These are phyloP conservation scores for Ophiorrhiza pumila DNA, from an alignment of 257 asterid genomes.

Conservation along the genomic window DNA sequence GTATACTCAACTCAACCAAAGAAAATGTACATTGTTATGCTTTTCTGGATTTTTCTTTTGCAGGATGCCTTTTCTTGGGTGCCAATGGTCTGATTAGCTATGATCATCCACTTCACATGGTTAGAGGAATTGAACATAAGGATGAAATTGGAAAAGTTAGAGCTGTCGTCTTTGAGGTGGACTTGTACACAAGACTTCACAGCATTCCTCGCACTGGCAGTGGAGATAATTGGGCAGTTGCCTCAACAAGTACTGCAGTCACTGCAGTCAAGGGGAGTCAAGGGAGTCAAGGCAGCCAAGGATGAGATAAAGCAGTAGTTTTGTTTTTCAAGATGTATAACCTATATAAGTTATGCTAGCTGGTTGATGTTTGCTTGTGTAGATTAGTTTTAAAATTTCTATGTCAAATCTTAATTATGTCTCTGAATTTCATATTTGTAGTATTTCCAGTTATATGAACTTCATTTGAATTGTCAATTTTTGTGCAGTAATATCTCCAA, in stretches of 20 bases:
- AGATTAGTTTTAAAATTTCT: no score
- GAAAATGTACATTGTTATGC: neutral
- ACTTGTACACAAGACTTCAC: conserved; percentile 42
- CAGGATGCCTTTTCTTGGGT: conserved; percentile 63
- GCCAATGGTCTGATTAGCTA: conserved; percentile 44
- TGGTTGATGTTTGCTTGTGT: no score
- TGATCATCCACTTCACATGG: conserved; percentile 58
- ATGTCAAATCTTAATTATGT: no score
- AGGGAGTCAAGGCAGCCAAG: neutral
- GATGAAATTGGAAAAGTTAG: conserved; percentile 41
- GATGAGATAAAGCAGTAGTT: neutral
- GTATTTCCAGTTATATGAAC: no score
- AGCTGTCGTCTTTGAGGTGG: conserved; percentile 54
- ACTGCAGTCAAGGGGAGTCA: no score
- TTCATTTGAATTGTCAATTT: no score
- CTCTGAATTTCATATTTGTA: no score
- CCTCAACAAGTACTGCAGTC: conserved; percentile 18
- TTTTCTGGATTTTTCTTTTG: no score
- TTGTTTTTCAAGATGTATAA: no score
- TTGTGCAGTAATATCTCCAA: no score
- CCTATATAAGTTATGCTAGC: no score
- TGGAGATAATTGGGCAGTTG: conserved; percentile 55
- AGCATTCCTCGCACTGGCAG: conserved; percentile 65
- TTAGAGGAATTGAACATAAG: conserved; percentile 40
- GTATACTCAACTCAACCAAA: no score